Evolutionary conservation across 768 basidiomycete genomes (phyloP), one percentile per base, ranked within the genome.

Genomic region (Suillus variegatus): DNA sequence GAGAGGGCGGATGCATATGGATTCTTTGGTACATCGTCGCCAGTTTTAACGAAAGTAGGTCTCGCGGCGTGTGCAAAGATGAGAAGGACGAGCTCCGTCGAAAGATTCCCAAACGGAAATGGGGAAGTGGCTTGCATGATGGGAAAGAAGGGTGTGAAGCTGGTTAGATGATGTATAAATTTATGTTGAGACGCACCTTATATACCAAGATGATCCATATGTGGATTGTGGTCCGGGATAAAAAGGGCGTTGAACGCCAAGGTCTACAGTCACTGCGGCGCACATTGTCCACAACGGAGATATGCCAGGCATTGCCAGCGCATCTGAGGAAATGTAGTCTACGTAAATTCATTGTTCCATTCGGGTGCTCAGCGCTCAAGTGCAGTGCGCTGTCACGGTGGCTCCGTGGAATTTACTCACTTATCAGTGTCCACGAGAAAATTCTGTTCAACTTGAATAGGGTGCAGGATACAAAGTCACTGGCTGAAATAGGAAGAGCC

Each of bases 51-150:
- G 47, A 68, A 67, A 61, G 65, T 61, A n/a, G 78, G 77, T 4
- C 69, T 61, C 10, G 77, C 67, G 20, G 79, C 78, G n/a, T 78
- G 52, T 35, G 71, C 67, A 41, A 81, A 67, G 58, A 81, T 75
- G 47, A 77, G 74, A 49, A 78, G 73, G 49, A 69, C 74, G 35
- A 82, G 75, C 70, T 82, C 81, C 28, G 73, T 69, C 12, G 80
- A 74, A 47, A 80, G 75, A 28, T 61, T 57, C 25, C 68, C 67
- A 64, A 80, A 72, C 9, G 60, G 61, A 25, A 71, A 69, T 38
- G 36, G 68, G 28, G 58, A 43, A 6, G 40, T 52, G 28, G 9
- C 28, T 52, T 52, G 28, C 51, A 52, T 52, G 51, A 32, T 28
- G 51, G 16, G 28, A 28, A 16, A 41, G 40, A 28, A 55, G 52